Percentiles rank a stretch among this genome's conserved stretches.
Evolutionary conservation across 2,329 filamentous ascomycete genomes (phyloP).

Genomic region (Talaromyces sp.): DNA sequence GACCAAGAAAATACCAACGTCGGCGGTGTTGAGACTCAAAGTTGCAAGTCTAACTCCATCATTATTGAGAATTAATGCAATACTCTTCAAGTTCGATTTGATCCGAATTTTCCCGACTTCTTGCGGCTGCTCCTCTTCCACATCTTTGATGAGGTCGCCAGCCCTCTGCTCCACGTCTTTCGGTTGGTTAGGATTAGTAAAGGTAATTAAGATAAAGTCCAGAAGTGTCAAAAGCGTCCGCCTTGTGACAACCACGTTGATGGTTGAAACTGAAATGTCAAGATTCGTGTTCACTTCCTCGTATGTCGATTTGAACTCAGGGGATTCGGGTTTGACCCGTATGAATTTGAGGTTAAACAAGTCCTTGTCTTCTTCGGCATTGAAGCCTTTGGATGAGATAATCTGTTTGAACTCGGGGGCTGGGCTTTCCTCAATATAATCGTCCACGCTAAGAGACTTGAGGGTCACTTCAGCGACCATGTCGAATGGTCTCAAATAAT

Average conservation of each 20-base stretch:
- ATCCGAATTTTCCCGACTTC: conserved; percentile 76
- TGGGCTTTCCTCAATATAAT: conserved; percentile 85
- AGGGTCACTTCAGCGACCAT: conserved; percentile 90
- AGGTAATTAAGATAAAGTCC: conserved; percentile 91
- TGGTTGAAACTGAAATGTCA: conserved; percentile 85
- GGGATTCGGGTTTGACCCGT: conserved; percentile 83
- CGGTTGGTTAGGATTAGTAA: conserved; percentile 61
- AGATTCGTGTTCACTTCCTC: conserved; percentile 93
- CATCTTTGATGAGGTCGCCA: conserved; percentile 24
- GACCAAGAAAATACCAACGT: conserved; percentile 82
- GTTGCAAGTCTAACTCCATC: conserved; percentile 94
- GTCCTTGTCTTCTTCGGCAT: conserved; percentile 66
- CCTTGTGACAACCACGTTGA: conserved; percentile 90
- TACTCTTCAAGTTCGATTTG: conserved; percentile 88
- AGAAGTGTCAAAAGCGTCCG: conserved; percentile 86
- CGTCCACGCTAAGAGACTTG: conserved; percentile 80
- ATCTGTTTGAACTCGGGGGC: conserved; percentile 93
- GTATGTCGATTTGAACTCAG: conserved; percentile 86
- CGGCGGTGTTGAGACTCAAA: conserved; percentile 83
- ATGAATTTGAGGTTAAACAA: conserved; percentile 85
- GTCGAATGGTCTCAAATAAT: conserved; percentile 83
- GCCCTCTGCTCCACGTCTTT: conserved; percentile 26
- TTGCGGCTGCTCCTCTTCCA: conserved; percentile 24
- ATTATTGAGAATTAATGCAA: conserved; percentile 91
- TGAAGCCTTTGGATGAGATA: conserved; percentile 78